Base-by-base conservation (phyloP, 768 basidiomycete genomes). In the Rhodotorula graminis region DNA sequence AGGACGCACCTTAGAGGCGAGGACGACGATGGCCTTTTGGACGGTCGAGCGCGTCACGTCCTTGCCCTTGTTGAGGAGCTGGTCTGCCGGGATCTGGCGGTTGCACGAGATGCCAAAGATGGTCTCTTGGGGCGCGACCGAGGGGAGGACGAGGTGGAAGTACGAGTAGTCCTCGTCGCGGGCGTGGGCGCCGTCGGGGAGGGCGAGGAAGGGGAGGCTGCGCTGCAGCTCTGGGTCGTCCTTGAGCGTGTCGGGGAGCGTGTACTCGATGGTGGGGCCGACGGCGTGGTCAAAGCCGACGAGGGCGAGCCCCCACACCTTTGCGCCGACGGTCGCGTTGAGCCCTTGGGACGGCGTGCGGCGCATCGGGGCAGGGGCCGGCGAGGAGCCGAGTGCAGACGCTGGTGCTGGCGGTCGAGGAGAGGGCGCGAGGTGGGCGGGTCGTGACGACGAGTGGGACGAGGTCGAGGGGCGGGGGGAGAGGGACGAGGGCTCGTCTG, bases 51-150 rank as follows among this genome's bases (percentile, higher is more conserved):
- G 88, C 10, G 96, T 98, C 27, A 98, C 91, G 74, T 96, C 94
- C 49, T 81, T 81, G 52, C 87, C 85, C 79, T 89, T 90, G 60
- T 90, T 88, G 9, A 92, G 83, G 42, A 99, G 84, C 33, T 88
- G 84, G 0, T 89, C 85, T 3, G 93, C 84, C 18, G 91, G 84
- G 47, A 99, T 92, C 83, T 99, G 96, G 61, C 94, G 92, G 77
- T 98, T 97, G 81, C 78, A 95, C 88, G 94, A 97, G 79, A 99
- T 98, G 49, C 95, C 96, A 79, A 98, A 99, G 52, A 98, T 83
- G 9, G 96, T 98, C 31, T 67, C 47, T 27, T 86, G 86, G 1
- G 63, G 0, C 86, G 85, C 18, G 87, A 85, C 21, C 87, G 84
- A 33, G 40, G 76, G 69, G 52, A 74, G 40, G 67, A 71, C 60